Conservation (phyloP, 352 stramenopile species). For the Phytophthora hybrid region DNA sequence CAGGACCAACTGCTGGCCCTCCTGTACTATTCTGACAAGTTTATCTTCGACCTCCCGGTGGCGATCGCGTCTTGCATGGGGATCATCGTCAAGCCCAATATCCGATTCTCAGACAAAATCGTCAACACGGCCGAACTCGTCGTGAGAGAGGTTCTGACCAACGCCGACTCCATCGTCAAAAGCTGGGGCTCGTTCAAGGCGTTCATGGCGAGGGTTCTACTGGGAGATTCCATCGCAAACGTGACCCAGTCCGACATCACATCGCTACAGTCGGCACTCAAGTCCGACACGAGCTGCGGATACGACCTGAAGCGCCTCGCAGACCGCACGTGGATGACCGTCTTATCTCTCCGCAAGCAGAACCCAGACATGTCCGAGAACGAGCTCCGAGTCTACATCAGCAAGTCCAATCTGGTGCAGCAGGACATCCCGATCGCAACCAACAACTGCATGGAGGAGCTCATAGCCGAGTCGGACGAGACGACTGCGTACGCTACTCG, state of each 20-base stretch:
- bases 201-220: constrained; percentile 13
- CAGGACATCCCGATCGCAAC: background rate
- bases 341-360: constrained; percentile 5
- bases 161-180: constrained; percentile 34
- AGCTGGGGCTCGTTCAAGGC: constrained; percentile 7
- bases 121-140: constrained; percentile 29
- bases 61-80: constrained; percentile 41
- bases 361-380: constrained; percentile 16
- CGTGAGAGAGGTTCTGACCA: constrained; percentile 32
- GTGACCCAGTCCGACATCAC: constrained; percentile 17
- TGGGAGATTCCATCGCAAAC: constrained; percentile 5
- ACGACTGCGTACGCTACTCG: constrained; percentile 29
- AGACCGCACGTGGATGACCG: constrained; percentile 14
- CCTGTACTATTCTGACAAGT: constrained; percentile 40
- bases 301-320: constrained; percentile 16
- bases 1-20: constrained; percentile 38
- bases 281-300: constrained; percentile 19
- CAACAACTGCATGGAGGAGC: constrained; percentile 9
- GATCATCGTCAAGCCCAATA: constrained; percentile 5
- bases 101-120: constrained; percentile 30
- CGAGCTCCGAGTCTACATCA: constrained; percentile 11
- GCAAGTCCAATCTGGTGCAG: background rate
- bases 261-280: constrained; percentile 8
- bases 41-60: constrained; percentile 40
- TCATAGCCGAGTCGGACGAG: constrained; percentile 38